phyloP scores from a whole-genome alignment of 139 green algal genomes.

The Chlorella sp. region DNA sequence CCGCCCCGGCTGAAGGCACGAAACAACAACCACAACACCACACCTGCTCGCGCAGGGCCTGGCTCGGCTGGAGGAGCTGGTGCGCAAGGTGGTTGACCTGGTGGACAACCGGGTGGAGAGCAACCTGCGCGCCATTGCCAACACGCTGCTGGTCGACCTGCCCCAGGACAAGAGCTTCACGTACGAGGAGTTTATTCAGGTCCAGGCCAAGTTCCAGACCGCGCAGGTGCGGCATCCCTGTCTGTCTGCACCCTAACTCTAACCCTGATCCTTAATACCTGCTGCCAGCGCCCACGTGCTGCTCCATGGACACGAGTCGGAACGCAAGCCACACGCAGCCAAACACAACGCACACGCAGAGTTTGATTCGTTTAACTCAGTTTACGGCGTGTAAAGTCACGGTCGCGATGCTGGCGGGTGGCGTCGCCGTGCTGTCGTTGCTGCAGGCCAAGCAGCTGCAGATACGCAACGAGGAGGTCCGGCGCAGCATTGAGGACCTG shows the following conservation, averaged over 20 bases:
- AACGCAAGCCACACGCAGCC: no score
- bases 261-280: no score
- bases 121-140: conserved; percentile 65
- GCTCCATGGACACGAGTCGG: no score
- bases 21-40: no score
- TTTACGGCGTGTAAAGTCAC: no score
- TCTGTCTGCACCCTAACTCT: no score
- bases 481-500: conserved; percentile 69
- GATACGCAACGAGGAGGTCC: conserved; percentile 67
- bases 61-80: conserved; percentile 72
- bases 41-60: conserved; percentile 54
- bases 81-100: conserved; percentile 79
- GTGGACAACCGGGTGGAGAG: conserved; percentile 77
- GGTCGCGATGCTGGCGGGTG: no score
- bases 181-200: conserved; percentile 81
- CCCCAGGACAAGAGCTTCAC: conserved; percentile 75
- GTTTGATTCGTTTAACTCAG: no score
- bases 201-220: conserved; percentile 58
- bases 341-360: no score
- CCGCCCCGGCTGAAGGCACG: no score
- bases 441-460: conserved; percentile 51
- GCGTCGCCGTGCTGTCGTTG: no score
- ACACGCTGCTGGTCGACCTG: conserved; percentile 73
- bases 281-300: no score
- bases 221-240: not conserved